Evolutionary conservation across 495 filamentous ascomycete genomes (phyloP).

Genomic region (Rhypophila decipiens): DNA sequence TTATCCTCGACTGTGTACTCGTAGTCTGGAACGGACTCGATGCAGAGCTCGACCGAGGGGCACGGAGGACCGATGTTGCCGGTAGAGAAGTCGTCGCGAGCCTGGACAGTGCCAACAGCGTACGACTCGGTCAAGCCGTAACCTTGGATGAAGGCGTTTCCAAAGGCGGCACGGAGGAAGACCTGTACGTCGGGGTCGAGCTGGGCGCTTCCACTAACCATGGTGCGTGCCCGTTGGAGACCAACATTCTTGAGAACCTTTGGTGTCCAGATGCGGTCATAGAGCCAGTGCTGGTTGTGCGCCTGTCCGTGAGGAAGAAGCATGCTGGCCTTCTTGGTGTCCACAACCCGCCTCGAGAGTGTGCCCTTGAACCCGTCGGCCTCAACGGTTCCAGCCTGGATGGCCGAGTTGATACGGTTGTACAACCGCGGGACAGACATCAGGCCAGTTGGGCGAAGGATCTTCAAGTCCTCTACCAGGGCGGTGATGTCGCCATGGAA

Average conservation of each 20-base stretch:
- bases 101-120: constrained; percentile 65
- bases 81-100: constrained; percentile 58
- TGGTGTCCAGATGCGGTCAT: constrained; percentile 88
- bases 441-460: constrained; percentile 75
- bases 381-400: constrained; percentile 71
- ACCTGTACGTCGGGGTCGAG: constrained; percentile 80
- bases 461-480: constrained; percentile 86
- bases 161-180: constrained; percentile 80
- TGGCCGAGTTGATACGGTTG: constrained; percentile 80
- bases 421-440: constrained; percentile 86
- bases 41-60: constrained; percentile 65
- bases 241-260: constrained; percentile 81
- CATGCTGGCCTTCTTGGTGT: constrained; percentile 73
- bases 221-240: constrained; percentile 61
- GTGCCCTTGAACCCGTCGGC: constrained; percentile 75
- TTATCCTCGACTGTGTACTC: constrained; percentile 87
- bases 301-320: constrained; percentile 61
- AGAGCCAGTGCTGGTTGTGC: constrained; percentile 76
- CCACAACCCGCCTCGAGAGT: constrained; percentile 71
- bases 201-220: constrained; percentile 88
- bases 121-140: constrained; percentile 97
- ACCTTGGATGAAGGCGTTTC: constrained; percentile 76
- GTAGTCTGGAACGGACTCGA: constrained; percentile 88
- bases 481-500: constrained; percentile 89
- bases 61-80: constrained; percentile 78